Evolutionary conservation across 495 filamentous ascomycete genomes (phyloP).

Genomic region (Penicillium alfredii): DNA sequence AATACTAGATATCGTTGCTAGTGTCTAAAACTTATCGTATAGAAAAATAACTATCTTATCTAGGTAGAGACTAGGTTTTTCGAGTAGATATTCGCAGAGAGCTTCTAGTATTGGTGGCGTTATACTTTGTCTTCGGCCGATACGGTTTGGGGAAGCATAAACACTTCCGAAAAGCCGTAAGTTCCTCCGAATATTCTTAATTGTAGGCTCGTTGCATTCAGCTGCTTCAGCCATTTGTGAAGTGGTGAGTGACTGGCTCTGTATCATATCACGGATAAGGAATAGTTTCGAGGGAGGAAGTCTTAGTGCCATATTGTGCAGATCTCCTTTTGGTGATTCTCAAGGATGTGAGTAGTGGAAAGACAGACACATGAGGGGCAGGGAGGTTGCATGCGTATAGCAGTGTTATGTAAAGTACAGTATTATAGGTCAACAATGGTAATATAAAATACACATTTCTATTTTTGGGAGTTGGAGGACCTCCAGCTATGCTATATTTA

Average conservation of each 20-base stretch:
- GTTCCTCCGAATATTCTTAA: slow-evolving; percentile 20
- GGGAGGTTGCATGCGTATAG: no score
- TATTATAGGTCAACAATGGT: no score
- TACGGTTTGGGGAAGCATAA: slow-evolving; percentile 17
- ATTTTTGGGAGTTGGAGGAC: no score
- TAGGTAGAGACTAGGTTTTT: slow-evolving; percentile 20
- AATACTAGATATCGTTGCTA: slow-evolving; percentile 17
- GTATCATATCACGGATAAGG: slow-evolving; percentile 15
- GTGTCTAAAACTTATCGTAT: slow-evolving; percentile 28
- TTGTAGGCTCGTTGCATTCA: slow-evolving; percentile 16
- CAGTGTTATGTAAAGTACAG: no score
- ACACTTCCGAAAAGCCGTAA: slow-evolving; percentile 20
- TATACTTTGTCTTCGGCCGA: slow-evolving; percentile 15
- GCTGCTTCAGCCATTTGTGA: slow-evolving; percentile 20
- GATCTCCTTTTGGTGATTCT: no score
- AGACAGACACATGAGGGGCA: no score
- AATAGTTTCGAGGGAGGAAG: no score
- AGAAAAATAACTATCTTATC: slow-evolving; percentile 25
- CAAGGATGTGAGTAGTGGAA: no score
- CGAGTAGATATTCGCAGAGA: slow-evolving; percentile 18
- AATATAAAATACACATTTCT: no score
- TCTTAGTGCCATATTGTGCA: no score
- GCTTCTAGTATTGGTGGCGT: slow-evolving; percentile 25
- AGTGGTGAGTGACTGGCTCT: slow-evolving; percentile 12
- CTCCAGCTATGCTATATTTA: no score